phyloP scores from a whole-genome alignment of 2,329 filamentous ascomycete genomes.

The Plenodomus biglobosus region DNA sequence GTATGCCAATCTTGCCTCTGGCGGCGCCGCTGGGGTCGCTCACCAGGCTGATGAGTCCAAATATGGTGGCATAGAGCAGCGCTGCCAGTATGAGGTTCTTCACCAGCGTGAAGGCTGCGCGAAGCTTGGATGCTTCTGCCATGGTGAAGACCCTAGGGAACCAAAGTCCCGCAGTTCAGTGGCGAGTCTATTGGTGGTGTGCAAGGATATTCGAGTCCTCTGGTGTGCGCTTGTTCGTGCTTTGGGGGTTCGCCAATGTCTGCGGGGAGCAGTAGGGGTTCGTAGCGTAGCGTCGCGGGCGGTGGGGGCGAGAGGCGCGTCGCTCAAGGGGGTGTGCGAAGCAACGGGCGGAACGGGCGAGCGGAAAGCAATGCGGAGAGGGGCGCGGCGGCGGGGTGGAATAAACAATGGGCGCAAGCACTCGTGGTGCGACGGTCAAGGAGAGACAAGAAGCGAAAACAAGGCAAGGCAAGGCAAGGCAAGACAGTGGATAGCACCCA shows the following conservation, averaged over 20 bases:
- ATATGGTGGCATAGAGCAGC: slow-evolving; percentile 47
- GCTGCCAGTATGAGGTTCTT: slow-evolving; percentile 49
- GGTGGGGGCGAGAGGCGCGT: not conserved
- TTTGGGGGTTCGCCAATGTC: no score
- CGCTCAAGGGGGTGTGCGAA: no score
- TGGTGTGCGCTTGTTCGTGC: no score
- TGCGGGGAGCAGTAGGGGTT: not conserved
- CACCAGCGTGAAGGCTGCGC: slow-evolving; percentile 42
- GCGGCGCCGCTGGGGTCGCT: slow-evolving; percentile 45
- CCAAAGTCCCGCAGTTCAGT: not conserved
- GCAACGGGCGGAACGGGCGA: no score
- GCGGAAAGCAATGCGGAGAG: not conserved
- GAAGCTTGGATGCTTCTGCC: slow-evolving; percentile 38
- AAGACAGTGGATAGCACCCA: slow-evolving; percentile 13
- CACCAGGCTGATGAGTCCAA: slow-evolving; percentile 46
- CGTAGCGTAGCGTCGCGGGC: not conserved
- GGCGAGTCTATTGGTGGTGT: no score
- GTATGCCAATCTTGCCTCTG: slow-evolving; percentile 47
- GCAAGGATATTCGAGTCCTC: no score
- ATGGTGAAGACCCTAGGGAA: slow-evolving; percentile 22
- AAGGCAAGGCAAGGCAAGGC: slow-evolving; percentile 7
- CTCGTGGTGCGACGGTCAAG: slow-evolving; percentile 6
- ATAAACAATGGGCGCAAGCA: not conserved
- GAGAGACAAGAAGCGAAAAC: slow-evolving; percentile 14
- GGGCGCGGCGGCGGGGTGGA: no score